A percentile compares a stretch with the other conserved stretches of the same genome.
Evolutionary conservation across 768 basidiomycete genomes (phyloP).

Genomic region (Agrocybe praecox): DNA sequence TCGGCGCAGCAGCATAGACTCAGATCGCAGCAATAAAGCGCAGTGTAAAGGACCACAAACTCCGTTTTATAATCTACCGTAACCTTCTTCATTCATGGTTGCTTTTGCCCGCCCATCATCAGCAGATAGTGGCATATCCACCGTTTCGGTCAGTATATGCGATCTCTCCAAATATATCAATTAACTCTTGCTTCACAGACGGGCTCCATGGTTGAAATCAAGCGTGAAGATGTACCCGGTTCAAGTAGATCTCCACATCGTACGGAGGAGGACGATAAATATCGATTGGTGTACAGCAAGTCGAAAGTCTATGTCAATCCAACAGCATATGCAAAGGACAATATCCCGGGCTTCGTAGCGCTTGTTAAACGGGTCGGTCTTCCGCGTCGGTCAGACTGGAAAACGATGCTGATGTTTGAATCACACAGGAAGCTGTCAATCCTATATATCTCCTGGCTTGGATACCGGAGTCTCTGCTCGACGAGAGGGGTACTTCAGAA

Average conservation of each 20-base stretch:
- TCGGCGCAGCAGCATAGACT: conserved; percentile 1
- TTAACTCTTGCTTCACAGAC: conserved; percentile 30
- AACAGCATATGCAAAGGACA: conserved; percentile 88
- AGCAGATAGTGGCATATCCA: conserved; percentile 28
- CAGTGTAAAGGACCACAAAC: neutral
- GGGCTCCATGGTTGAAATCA: conserved; percentile 80
- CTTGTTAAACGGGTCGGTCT: conserved; percentile 79
- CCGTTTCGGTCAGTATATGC: conserved; percentile 27
- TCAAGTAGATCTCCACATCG: conserved; percentile 12
- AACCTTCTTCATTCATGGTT: conserved; percentile 18
- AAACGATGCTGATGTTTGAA: neutral
- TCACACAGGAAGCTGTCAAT: conserved; percentile 67
- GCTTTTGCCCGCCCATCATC: conserved; percentile 20
- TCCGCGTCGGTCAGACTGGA: neutral
- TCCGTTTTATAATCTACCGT: neutral
- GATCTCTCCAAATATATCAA: neutral
- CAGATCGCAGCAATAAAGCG: conserved; percentile 10
- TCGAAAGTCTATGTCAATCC: conserved; percentile 97
- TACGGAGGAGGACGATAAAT: conserved; percentile 56
- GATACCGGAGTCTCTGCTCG: conserved; percentile 87
- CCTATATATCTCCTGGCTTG: conserved; percentile 86
- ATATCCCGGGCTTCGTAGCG: conserved; percentile 91
- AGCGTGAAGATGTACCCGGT: conserved; percentile 37
- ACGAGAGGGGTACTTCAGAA: conserved; percentile 80
- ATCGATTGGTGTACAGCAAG: conserved; percentile 84